Conservation (phyloP, 2,329 filamentous ascomycete species). For the Lachnellula cervina region DNA sequence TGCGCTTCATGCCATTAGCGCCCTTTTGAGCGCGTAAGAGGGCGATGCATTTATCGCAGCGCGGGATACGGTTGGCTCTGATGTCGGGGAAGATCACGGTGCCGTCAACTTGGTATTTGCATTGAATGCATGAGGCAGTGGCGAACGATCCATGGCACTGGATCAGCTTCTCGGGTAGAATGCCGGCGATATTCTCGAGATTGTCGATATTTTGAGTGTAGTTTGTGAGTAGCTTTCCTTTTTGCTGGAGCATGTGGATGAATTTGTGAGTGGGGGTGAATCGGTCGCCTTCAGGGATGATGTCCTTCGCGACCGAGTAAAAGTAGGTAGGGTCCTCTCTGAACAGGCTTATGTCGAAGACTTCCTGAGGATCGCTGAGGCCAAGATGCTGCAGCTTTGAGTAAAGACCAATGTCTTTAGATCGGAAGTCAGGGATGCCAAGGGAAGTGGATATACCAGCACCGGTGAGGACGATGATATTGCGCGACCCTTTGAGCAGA, state of each 20-base stretch:
- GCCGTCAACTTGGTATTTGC: constrained; percentile 67
- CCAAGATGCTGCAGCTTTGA: constrained; percentile 76
- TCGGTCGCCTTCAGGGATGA: constrained; percentile 72
- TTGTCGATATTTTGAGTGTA: constrained; percentile 99
- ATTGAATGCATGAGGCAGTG: constrained; percentile 83
- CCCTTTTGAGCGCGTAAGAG: constrained; percentile 46
- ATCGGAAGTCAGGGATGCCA: constrained; percentile 95
- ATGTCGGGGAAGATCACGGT: constrained; percentile 77
- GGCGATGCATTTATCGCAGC: constrained; percentile 66
- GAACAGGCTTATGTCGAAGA: constrained; percentile 89
- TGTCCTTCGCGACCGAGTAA: constrained; percentile 86
- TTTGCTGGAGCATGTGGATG: constrained; percentile 81
- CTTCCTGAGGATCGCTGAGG: constrained; percentile 77
- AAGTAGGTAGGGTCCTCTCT: constrained; percentile 82
- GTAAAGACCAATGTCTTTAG: constrained; percentile 88
- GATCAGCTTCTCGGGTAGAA: constrained; percentile 74
- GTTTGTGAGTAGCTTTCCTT: constrained; percentile 87
- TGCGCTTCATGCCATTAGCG: constrained; percentile 50
- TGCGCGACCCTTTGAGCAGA: constrained; percentile 67
- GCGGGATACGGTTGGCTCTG: constrained; percentile 67
- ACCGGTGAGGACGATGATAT: constrained; percentile 91
- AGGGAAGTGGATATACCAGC: constrained; percentile 95
- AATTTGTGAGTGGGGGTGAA: constrained; percentile 93
- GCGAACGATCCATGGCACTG: constrained; percentile 97
- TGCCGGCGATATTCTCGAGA: constrained; percentile 81